Conservation (phyloP, 2,329 filamentous ascomycete species). For the Epichloe hybrida region DNA sequence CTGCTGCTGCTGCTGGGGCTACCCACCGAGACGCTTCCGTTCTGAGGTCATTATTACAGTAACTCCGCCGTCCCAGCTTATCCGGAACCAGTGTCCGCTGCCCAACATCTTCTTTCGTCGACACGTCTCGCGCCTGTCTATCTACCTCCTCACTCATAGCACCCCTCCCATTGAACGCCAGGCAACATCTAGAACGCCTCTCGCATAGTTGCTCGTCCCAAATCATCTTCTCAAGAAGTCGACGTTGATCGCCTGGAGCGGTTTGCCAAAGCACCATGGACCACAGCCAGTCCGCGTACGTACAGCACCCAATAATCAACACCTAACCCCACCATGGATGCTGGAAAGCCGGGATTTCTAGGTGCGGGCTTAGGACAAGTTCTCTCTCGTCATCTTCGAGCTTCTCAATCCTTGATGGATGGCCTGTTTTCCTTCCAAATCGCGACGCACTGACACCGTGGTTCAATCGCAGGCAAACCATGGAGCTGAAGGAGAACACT, state of each 20-base stretch:
- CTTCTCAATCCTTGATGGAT: neutral
- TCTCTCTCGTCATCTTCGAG: neutral
- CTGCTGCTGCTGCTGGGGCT: neutral
- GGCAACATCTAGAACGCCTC: neutral
- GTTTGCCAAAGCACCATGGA: constrained; percentile 9
- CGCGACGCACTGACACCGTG: constrained; percentile 5
- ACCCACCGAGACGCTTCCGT: neutral
- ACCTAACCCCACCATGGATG: constrained; percentile 4
- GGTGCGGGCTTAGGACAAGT: constrained; percentile 2
- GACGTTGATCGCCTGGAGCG: constrained; percentile 4
- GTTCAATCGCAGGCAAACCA: constrained; percentile 39
- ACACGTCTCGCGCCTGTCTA: neutral
- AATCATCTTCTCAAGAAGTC: neutral
- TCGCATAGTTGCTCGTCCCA: neutral
- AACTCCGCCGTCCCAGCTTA: constrained; percentile 8
- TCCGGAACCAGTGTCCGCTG: constrained; percentile 4
- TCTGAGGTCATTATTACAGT: constrained; percentile 7
- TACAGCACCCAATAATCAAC: neutral
- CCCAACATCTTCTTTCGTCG: constrained; percentile 3
- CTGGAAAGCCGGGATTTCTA: constrained; percentile 4
- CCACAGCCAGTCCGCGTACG: constrained; percentile 6
- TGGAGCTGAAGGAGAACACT: constrained; percentile 98
- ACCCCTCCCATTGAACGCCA: neutral
- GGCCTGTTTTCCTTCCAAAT: neutral
- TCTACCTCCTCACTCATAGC: neutral